Percentiles rank a stretch among this genome's conserved stretches.
Conservation (phyloP, 495 filamentous ascomycete species). For the Cercophora newfieldiana region DNA sequence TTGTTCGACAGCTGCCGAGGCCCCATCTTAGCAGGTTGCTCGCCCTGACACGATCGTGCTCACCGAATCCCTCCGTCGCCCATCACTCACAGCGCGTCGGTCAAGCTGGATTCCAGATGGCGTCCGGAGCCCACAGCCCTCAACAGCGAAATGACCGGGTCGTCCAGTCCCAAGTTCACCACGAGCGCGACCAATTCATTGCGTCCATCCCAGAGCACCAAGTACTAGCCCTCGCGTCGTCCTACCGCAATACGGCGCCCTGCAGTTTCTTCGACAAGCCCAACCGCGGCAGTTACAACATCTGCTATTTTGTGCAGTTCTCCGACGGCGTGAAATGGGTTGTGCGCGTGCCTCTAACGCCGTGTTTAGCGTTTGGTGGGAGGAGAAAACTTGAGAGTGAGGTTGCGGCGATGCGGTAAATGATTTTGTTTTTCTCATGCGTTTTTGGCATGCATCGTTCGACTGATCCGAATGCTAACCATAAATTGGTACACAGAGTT, state of each 20-base stretch:
- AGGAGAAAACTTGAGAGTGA: slow-evolving; percentile 33
- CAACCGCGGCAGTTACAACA: slow-evolving; percentile 34
- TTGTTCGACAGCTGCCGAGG: slow-evolving; percentile 17
- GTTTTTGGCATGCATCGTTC: not conserved
- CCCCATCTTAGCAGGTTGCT: slow-evolving; percentile 11
- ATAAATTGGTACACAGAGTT: not conserved
- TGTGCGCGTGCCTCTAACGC: slow-evolving; percentile 34
- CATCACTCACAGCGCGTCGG: slow-evolving; percentile 10
- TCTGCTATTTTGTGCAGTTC: slow-evolving; percentile 37
- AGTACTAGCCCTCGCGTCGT: slow-evolving; percentile 16
- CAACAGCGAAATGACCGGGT: slow-evolving; percentile 12
- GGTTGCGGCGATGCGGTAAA: slow-evolving; percentile 33
- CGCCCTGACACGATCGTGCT: slow-evolving; percentile 8
- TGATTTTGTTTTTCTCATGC: slow-evolving; percentile 3
- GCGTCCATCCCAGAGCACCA: slow-evolving; percentile 15
- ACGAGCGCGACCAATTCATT: slow-evolving; percentile 19
- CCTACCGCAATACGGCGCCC: slow-evolving; percentile 25
- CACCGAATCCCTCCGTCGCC: slow-evolving; percentile 6
- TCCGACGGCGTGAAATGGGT: slow-evolving; percentile 29
- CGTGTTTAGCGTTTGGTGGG: slow-evolving; percentile 26
- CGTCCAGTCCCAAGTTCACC: slow-evolving; percentile 13
- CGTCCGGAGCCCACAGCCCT: slow-evolving; percentile 6
- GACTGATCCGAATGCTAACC: slow-evolving; percentile 1
- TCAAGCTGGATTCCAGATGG: slow-evolving; percentile 10
- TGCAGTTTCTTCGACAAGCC: slow-evolving; percentile 30